These are phyloP conservation scores for Solanum tarijense DNA, from an alignment of 257 asterid species.

Conservation along the genomic window DNA sequence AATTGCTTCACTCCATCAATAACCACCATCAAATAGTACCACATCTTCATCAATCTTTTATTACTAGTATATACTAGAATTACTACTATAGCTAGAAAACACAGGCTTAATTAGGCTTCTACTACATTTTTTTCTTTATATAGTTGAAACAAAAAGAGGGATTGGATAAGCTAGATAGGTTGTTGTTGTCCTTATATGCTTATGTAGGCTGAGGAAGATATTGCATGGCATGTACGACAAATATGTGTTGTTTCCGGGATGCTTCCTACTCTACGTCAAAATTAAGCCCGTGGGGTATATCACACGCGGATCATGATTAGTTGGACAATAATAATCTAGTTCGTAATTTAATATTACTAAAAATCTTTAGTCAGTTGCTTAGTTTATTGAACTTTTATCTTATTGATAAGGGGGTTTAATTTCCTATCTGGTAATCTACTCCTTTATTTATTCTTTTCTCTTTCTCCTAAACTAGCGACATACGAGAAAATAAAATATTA, in stretches of 20 bases:
- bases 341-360: no score
- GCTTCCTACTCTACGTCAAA: neutral
- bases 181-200: neutral
- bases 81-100: neutral
- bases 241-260: slow-evolving; percentile 8
- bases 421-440: no score
- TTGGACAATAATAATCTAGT: neutral
- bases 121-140: neutral
- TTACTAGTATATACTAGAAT: neutral
- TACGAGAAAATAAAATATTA: no score
- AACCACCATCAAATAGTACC: neutral
- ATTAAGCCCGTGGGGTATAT: neutral
- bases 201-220: neutral
- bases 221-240: neutral
- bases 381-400: no score
- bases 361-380: no score
- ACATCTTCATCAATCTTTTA: slow-evolving; percentile 1
- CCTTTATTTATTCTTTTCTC: no score
- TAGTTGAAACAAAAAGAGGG: neutral
- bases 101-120: neutral
- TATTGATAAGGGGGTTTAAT: no score
- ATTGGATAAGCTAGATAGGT: neutral
- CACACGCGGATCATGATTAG: neutral
- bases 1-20: slow-evolving; percentile 11
- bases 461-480: no score